A percentile compares a stretch with the other conserved stretches of the same genome.
These are phyloP conservation scores for Mucor sp. DNA, from an alignment of 371 early-diverging fungal species.

Conservation along the genomic window DNA sequence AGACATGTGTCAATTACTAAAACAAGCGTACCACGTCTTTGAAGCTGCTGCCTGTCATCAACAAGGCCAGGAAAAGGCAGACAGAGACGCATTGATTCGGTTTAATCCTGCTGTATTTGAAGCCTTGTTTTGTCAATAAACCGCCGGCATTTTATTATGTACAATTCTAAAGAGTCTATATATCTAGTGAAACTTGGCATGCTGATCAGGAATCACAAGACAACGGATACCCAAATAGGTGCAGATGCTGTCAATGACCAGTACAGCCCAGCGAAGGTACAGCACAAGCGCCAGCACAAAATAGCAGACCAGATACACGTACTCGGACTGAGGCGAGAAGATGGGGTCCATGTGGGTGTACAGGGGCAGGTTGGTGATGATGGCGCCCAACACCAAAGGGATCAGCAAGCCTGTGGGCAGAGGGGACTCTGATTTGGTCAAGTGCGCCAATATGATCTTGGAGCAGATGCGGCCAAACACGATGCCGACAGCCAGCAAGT, in stretches of 20 bases:
- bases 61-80: conserved; percentile 15
- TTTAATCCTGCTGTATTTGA: conserved; percentile 11
- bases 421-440: conserved; percentile 81
- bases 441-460: conserved; percentile 87
- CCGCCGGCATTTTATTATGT: not conserved
- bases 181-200: conserved; percentile 12
- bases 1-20: conserved; percentile 17
- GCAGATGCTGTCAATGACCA: conserved; percentile 89
- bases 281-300: conserved; percentile 65
- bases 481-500: conserved; percentile 72
- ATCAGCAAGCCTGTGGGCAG: conserved; percentile 73
- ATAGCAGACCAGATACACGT: conserved; percentile 62
- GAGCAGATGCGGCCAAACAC: conserved; percentile 90
- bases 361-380: conserved; percentile 61
- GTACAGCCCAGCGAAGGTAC: conserved; percentile 80
- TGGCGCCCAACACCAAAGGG: conserved; percentile 75
- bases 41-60: conserved; percentile 27
- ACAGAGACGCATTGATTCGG: conserved; percentile 20
- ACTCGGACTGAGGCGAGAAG: conserved; percentile 59
- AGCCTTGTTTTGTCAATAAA: conserved; percentile 12
- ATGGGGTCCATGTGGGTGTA: conserved; percentile 53
- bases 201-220: conserved; percentile 63
- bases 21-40: conserved; percentile 15
- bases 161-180: conserved; percentile 1
- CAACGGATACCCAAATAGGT: conserved; percentile 83